phyloP scores from a whole-genome alignment of 164 flowering plant species.

The Nelumbo lutea region DNA sequence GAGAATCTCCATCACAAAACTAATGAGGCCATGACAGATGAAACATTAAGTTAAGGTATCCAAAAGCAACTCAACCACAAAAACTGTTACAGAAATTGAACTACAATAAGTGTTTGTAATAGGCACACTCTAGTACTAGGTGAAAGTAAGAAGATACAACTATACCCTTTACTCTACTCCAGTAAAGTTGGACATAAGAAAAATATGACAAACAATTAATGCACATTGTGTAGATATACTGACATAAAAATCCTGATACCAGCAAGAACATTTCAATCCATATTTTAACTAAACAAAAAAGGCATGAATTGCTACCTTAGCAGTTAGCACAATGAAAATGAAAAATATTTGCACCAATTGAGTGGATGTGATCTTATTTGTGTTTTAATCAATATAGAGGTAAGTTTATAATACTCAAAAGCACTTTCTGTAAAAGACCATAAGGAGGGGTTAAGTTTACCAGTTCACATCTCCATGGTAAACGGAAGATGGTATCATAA shows the following conservation, averaged over 20 bases:
- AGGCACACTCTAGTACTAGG: conserved; percentile 2
- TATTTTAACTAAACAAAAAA: background rate
- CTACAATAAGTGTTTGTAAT: background rate
- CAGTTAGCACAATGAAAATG: background rate
- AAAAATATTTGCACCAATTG: background rate
- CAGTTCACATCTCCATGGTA: conserved; percentile 99
- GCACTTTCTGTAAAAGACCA: background rate
- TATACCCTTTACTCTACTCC: no score
- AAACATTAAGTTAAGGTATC: background rate
- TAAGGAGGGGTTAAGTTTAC: conserved; percentile 30
- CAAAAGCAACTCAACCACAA: background rate
- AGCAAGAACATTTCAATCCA: background rate
- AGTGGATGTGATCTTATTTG: background rate
- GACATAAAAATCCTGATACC: background rate
- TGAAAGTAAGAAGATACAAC: no score
- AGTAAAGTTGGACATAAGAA: background rate
- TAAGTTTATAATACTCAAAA: background rate
- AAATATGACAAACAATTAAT: background rate
- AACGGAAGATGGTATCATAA: conserved; percentile 87
- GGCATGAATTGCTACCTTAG: background rate
- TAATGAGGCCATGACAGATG: background rate
- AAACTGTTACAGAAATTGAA: background rate
- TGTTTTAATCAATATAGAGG: background rate
- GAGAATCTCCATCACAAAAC: conserved; percentile 1
- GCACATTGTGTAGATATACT: background rate